Evolutionary conservation across 2,329 filamentous ascomycete genomes (phyloP).

Genomic region (Aaosphaeria pasadenensis): DNA sequence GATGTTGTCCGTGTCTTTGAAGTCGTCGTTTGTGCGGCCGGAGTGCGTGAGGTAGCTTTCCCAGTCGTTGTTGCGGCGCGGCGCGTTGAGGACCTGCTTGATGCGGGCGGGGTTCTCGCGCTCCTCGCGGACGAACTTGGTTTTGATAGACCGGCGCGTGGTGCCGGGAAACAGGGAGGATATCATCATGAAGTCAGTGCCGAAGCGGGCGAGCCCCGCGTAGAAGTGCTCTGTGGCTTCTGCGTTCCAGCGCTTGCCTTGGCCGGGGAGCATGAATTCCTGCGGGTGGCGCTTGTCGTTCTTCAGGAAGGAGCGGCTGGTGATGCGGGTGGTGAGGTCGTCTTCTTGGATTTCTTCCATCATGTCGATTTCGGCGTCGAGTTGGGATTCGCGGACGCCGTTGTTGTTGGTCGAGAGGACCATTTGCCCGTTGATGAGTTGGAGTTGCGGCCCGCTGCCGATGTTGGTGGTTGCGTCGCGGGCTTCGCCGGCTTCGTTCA

Average conservation of each 20-base stretch:
- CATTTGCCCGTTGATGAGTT: conserved; percentile 68
- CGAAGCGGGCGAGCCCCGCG: conserved; percentile 70
- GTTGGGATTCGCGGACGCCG: conserved; percentile 63
- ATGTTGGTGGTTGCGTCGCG: conserved; percentile 5
- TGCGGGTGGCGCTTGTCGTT: conserved; percentile 49
- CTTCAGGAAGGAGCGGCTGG: conserved; percentile 66
- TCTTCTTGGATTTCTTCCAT: conserved; percentile 70
- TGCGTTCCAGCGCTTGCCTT: conserved; percentile 61
- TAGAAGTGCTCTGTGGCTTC: conserved; percentile 74
- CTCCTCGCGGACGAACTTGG: conserved; percentile 81
- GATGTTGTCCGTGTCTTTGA: conserved; percentile 36
- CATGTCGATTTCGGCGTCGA: conserved; percentile 51
- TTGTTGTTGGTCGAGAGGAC: conserved; percentile 67
- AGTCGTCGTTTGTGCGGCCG: conserved; percentile 33
- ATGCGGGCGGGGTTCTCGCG: conserved; percentile 62
- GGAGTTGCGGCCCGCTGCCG: conserved; percentile 52
- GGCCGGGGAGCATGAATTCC: conserved; percentile 42
- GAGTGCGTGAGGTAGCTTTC: conserved; percentile 38
- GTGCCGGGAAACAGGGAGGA: conserved; percentile 70
- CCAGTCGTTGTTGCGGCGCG: conserved; percentile 35
- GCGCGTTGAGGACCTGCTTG: conserved; percentile 54
- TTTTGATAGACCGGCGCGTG: conserved; percentile 71
- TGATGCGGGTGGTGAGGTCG: conserved; percentile 72
- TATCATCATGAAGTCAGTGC: conserved; percentile 81
- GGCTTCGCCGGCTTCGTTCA: conserved; percentile 14